phyloP scores from a whole-genome alignment of 1,139 yeast genomes.

The Yamadazyma diospyri region DNA sequence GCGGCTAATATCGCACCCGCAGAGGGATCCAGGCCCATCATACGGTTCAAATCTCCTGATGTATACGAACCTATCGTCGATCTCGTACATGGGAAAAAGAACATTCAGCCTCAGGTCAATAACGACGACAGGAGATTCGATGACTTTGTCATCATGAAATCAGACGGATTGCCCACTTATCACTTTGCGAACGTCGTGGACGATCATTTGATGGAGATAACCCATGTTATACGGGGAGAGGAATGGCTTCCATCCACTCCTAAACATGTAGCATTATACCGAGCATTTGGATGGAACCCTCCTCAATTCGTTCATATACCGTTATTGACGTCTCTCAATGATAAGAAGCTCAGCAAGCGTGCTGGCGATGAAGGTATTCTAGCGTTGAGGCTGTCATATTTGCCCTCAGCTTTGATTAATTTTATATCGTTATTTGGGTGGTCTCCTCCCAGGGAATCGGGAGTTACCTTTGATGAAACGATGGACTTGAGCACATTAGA shows the following conservation, averaged over 20 bases:
- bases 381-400: slow-evolving; percentile 49
- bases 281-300: slow-evolving; percentile 82
- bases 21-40: slow-evolving; percentile 30
- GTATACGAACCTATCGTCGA: slow-evolving; percentile 66
- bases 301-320: slow-evolving; percentile 92
- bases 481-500: slow-evolving; percentile 54
- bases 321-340: slow-evolving; percentile 65
- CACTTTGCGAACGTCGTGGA: slow-evolving; percentile 96
- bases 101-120: slow-evolving; percentile 79
- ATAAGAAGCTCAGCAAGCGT: slow-evolving; percentile 83
- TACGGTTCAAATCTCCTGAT: slow-evolving; percentile 69
- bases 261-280: slow-evolving; percentile 82
- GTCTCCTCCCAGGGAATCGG: slow-evolving; percentile 68
- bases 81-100: slow-evolving; percentile 69
- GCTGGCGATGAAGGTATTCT: slow-evolving; percentile 75
- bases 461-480: slow-evolving; percentile 57
- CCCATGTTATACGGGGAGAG: slow-evolving; percentile 95
- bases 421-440: slow-evolving; percentile 92
- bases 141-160: slow-evolving; percentile 83
- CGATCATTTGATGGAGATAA: slow-evolving; percentile 86
- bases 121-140: slow-evolving; percentile 71
- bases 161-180: slow-evolving; percentile 93
- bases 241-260: slow-evolving; percentile 98
- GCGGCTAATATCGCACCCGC: slow-evolving; percentile 17
- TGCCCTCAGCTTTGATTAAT: slow-evolving; percentile 85